These are phyloP conservation scores for Eutrema japonicum DNA, from an alignment of 345 rosid genomes.

Conservation along the genomic window DNA sequence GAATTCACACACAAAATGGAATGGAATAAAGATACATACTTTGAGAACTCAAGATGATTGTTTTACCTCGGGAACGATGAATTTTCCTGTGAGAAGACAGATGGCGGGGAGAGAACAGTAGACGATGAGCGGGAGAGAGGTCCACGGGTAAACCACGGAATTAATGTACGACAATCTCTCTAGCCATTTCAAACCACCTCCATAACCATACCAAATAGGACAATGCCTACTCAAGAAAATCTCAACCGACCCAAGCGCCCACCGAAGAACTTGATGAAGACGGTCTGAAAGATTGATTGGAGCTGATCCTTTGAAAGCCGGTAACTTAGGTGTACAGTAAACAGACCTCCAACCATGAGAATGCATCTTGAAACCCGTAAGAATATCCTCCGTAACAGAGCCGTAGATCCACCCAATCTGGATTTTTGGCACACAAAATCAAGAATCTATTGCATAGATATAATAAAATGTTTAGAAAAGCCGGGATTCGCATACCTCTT, in stretches of 20 bases:
- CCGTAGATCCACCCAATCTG: constrained; percentile 99
- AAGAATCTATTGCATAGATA: constrained; percentile 9
- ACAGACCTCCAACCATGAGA: constrained; percentile 99
- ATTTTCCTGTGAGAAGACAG: constrained; percentile 93
- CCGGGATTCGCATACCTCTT: constrained; percentile 66
- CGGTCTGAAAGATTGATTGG: constrained; percentile 98
- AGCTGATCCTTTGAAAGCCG: constrained; percentile 97
- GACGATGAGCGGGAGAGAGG: constrained; percentile 87
- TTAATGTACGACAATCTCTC: constrained; percentile 94
- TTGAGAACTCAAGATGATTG: constrained; percentile 22
- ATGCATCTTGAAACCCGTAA: constrained; percentile 98
- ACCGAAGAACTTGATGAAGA: constrained; percentile 92
- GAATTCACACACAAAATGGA: constrained; percentile 35
- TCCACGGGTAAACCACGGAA: constrained; percentile 97
- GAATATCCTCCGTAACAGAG: constrained; percentile 93
- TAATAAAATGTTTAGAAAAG: background rate
- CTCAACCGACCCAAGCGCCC: constrained; percentile 99
- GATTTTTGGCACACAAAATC: constrained; percentile 15
- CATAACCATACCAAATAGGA: constrained; percentile 99
- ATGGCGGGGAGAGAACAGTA: constrained; percentile 98
- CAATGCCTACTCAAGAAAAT: constrained; percentile 97
- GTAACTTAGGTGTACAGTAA: constrained; percentile 84
- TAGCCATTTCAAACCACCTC: constrained; percentile 96
- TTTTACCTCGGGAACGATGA: constrained; percentile 96
- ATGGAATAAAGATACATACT: background rate